A percentile compares a stretch with the other conserved stretches of the same genome.
These are phyloP conservation scores for Gastroboletus turbinatus DNA, from an alignment of 1,284 basidiomycete genomes.

Conservation along the genomic window DNA sequence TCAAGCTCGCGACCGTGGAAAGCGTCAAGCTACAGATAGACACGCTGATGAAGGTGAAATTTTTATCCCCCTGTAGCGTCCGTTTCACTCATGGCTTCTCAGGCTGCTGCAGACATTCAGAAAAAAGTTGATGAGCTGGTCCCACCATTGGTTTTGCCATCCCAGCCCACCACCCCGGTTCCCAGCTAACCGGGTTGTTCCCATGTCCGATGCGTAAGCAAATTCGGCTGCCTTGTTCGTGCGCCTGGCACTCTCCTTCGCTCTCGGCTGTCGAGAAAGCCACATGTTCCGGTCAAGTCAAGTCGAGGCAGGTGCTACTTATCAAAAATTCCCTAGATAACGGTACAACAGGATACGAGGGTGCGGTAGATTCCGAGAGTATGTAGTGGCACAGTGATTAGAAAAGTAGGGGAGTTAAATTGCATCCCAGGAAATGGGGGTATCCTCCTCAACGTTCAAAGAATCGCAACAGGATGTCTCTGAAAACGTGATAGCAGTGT, in stretches of 20 bases:
- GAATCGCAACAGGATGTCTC: conserved; percentile 17
- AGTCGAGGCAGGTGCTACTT: conserved; percentile 9
- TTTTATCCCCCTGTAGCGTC: conserved; percentile 4
- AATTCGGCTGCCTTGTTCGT: neutral
- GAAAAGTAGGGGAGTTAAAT: conserved; percentile 17
- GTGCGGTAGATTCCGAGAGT: conserved; percentile 25
- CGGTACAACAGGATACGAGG: conserved; percentile 29
- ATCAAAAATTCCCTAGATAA: conserved; percentile 29
- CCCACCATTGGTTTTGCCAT: conserved; percentile 38
- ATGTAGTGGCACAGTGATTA: conserved; percentile 23
- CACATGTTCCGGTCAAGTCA: conserved; percentile 5
- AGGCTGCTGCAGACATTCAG: conserved; percentile 70
- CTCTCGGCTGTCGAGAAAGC: conserved; percentile 7
- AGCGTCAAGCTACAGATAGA: conserved; percentile 74
- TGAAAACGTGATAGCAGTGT: conserved; percentile 12
- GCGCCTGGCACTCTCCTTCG: neutral
- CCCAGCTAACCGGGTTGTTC: conserved; percentile 14
- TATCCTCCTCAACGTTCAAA: conserved; percentile 28
- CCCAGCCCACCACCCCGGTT: conserved; percentile 26
- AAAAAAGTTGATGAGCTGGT: conserved; percentile 73
- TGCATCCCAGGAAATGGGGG: conserved; percentile 27
- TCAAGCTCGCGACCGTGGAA: conserved; percentile 65
- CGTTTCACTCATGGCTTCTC: conserved; percentile 16
- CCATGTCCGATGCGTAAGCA: neutral
- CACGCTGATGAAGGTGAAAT: conserved; percentile 62